These are phyloP conservation scores for Vaccinium myrtillus DNA, from an alignment of 148 eudicot species.

Conservation along the genomic window DNA sequence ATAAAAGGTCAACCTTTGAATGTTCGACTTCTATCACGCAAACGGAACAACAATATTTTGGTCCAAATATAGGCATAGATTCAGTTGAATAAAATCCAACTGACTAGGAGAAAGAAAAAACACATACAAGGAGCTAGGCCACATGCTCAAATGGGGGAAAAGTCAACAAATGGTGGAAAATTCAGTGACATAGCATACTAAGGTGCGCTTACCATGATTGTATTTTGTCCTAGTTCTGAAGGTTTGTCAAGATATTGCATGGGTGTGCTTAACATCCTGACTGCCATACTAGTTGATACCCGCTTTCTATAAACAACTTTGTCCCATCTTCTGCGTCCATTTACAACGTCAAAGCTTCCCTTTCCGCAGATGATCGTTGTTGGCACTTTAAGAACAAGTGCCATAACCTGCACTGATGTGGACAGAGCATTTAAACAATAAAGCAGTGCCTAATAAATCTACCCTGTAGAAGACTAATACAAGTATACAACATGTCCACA, in stretches of 20 bases:
- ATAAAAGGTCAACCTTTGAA: neutral
- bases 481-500: neutral
- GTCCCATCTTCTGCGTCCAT: slow-evolving; percentile 16
- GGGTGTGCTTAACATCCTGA: slow-evolving; percentile 26
- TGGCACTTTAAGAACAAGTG: slow-evolving; percentile 32
- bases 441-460: neutral
- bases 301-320: slow-evolving; percentile 14
- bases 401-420: slow-evolving; percentile 38
- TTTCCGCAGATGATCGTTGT: slow-evolving; percentile 17
- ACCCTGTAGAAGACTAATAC: neutral
- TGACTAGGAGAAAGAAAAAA: neutral
- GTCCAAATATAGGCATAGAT: neutral
- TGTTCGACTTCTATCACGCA: neutral
- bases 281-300: slow-evolving; percentile 18
- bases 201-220: slow-evolving; percentile 37
- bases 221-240: slow-evolving; percentile 20
- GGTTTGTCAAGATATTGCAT: slow-evolving; percentile 28
- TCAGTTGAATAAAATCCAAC: neutral
- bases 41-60: neutral
- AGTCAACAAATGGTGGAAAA: neutral
- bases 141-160: neutral
- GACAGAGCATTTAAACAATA: neutral
- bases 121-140: neutral
- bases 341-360: slow-evolving; percentile 17
- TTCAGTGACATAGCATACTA: neutral